These are phyloP conservation scores for Pseudozyma sp. DNA, from an alignment of 1,284 basidiomycete species.

Conservation along the genomic window DNA sequence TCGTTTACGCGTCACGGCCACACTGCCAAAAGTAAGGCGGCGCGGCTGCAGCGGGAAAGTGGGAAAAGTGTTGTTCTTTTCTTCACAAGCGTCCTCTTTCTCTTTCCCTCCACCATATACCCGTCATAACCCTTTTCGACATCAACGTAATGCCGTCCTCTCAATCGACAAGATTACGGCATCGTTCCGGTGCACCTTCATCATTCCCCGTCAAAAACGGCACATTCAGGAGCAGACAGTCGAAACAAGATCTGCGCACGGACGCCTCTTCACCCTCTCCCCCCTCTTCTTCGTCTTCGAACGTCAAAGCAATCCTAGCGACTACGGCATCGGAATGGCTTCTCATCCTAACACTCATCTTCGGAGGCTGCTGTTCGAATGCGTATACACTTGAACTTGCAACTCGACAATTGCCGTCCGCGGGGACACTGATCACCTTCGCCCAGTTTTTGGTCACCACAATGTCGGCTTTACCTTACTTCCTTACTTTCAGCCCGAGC, in stretches of 20 bases:
- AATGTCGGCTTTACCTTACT: constrained; percentile 47
- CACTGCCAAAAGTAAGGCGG: not conserved
- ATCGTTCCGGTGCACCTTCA: constrained; percentile 3
- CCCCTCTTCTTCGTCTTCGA: not conserved
- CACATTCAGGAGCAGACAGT: no score
- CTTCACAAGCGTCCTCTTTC: not conserved
- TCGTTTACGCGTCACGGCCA: constrained; percentile 22
- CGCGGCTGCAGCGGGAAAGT: no score
- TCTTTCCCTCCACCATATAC: not conserved
- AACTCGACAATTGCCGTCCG: constrained; percentile 54
- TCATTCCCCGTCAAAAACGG: not conserved
- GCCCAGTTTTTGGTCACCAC: constrained; percentile 64
- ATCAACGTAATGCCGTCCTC: constrained; percentile 8
- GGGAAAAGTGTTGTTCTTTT: constrained; percentile 14
- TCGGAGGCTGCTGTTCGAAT: constrained; percentile 67
- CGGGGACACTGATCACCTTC: constrained; percentile 65
- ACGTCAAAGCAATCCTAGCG: constrained; percentile 12
- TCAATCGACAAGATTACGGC: constrained; percentile 9
- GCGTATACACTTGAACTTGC: constrained; percentile 63
- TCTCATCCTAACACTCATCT: constrained; percentile 63
- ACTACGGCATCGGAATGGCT: constrained; percentile 52
- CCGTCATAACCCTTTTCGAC: not conserved
- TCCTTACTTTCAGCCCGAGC: constrained; percentile 28
- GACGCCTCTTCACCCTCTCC: not conserved
- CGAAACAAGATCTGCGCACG: not conserved